Conservation (phyloP, 2,329 filamentous ascomycete genomes). For the Aureobasidium zeae region DNA sequence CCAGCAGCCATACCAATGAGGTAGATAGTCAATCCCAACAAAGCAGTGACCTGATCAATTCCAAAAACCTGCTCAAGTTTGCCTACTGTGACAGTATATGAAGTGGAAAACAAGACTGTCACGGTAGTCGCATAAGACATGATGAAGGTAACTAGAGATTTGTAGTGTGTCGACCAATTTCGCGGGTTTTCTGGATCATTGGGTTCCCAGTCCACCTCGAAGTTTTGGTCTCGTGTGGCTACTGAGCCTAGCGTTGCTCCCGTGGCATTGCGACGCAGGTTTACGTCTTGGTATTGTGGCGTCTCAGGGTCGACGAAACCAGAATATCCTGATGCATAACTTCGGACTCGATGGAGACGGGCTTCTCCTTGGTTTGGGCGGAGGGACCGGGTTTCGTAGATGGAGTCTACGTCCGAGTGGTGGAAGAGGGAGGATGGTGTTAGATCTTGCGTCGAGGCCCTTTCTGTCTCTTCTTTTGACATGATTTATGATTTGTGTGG, state of each 20-base stretch:
- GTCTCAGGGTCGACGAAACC: conserved; percentile 7
- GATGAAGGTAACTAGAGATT: conserved; percentile 44
- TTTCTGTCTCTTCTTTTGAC: conserved; percentile 9
- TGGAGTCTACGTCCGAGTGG: conserved; percentile 4
- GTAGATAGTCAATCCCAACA: conserved; percentile 70
- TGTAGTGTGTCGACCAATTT: conserved; percentile 57
- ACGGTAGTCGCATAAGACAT: conserved; percentile 49
- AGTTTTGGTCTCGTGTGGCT: conserved; percentile 44
- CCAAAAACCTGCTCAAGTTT: conserved; percentile 61
- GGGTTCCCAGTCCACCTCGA: conserved; percentile 63
- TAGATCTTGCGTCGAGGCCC: neutral
- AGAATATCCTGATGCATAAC: conserved; percentile 15
- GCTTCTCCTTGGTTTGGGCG: conserved; percentile 5
- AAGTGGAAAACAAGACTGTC: conserved; percentile 63
- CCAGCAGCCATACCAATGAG: conserved; percentile 64
- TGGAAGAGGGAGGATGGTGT: neutral
- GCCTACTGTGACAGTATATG: conserved; percentile 63
- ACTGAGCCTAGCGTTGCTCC: conserved; percentile 6
- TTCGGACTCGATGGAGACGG: conserved; percentile 9
- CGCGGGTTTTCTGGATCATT: conserved; percentile 55
- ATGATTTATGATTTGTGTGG: too few species aligned
- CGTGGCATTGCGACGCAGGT: conserved; percentile 7
- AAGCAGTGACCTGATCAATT: conserved; percentile 52
- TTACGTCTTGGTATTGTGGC: conserved; percentile 13
- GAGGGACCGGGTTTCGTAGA: conserved; percentile 4